phyloP scores from a whole-genome alignment of 2,329 filamentous ascomycete species.

The Orbilia ellipsospora region DNA sequence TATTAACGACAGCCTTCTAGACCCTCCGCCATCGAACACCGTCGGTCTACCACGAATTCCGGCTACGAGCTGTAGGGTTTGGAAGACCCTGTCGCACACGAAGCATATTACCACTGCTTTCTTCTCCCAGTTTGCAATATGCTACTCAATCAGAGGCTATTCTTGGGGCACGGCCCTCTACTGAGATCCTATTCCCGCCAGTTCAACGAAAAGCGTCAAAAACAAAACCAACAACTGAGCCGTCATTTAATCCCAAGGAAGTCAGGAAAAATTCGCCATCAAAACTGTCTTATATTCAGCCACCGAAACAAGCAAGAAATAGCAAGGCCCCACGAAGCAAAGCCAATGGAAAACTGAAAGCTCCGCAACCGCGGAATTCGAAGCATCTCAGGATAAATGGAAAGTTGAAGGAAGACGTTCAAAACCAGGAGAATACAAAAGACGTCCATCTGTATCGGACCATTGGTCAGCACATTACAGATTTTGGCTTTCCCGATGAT shows the following conservation, averaged over 20 bases:
- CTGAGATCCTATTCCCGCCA: constrained; percentile 24
- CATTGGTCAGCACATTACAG: constrained; percentile 14
- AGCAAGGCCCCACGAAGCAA: not conserved
- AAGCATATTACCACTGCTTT: not conserved
- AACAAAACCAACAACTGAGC: not conserved
- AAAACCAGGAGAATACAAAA: not conserved
- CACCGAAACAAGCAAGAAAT: too few relatives aligned
- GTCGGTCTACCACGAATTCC: constrained; percentile 11
- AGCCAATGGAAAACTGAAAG: not conserved
- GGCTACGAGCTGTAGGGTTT: not conserved
- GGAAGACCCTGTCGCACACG: not conserved
- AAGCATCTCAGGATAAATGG: not conserved
- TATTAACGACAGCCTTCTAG: constrained; percentile 7
- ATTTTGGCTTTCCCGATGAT: constrained; percentile 12
- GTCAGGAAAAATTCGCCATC: too few relatives aligned
- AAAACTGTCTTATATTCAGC: too few relatives aligned
- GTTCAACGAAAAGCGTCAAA: not conserved
- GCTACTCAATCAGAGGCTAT: constrained; percentile 40
- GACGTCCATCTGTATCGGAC: constrained; percentile 45
- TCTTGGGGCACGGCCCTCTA: constrained; percentile 2
- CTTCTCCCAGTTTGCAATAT: constrained; percentile 11
- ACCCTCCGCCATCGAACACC: constrained; percentile 24
- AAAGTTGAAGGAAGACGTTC: not conserved
- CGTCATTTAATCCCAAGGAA: not conserved
- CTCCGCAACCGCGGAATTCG: not conserved